A percentile compares a stretch with the other conserved stretches of the same genome.
Conservation (phyloP, 345 rosid genomes). For the Pistacia integerrima region DNA sequence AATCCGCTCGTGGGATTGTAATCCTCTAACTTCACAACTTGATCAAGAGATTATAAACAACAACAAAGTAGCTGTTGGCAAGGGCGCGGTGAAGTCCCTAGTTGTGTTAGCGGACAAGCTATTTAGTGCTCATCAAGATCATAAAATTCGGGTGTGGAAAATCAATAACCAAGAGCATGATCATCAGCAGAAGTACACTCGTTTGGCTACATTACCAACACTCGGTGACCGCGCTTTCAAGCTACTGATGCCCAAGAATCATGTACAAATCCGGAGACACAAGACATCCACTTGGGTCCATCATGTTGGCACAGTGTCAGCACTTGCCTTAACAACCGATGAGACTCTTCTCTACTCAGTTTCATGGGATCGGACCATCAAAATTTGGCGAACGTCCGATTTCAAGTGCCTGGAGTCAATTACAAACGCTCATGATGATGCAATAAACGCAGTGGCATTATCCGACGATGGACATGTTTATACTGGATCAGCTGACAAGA, state of each 20-base stretch:
- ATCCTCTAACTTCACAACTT: constrained; percentile 35
- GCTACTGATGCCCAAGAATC: constrained; percentile 61
- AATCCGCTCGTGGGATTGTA: constrained; percentile 64
- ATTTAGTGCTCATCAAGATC: constrained; percentile 93
- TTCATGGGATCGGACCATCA: constrained; percentile 93
- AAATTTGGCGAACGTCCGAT: constrained; percentile 78
- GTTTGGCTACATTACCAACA: constrained; percentile 83
- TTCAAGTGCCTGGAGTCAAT: constrained; percentile 87
- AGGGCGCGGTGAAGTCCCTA: constrained; percentile 81
- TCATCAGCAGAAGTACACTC: constrained; percentile 50
- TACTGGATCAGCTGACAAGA: constrained; percentile 87
- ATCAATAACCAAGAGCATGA: constrained; percentile 42
- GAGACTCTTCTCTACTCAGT: constrained; percentile 77
- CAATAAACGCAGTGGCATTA: constrained; percentile 71
- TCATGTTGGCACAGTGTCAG: constrained; percentile 83
- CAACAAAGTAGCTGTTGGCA: constrained; percentile 45
- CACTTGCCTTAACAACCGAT: constrained; percentile 70
- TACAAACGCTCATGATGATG: constrained; percentile 83
- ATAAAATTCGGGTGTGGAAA: constrained; percentile 94
- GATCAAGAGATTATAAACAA: constrained; percentile 22
- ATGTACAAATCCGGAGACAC: constrained; percentile 71
- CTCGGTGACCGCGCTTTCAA: constrained; percentile 68
- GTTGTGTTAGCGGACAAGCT: constrained; percentile 67
- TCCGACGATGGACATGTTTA: constrained; percentile 65
- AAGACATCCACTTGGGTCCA: constrained; percentile 84